These are phyloP conservation scores for Oryza officinalis DNA, from an alignment of 176 grass and related monocot genomes.

Conservation along the genomic window DNA sequence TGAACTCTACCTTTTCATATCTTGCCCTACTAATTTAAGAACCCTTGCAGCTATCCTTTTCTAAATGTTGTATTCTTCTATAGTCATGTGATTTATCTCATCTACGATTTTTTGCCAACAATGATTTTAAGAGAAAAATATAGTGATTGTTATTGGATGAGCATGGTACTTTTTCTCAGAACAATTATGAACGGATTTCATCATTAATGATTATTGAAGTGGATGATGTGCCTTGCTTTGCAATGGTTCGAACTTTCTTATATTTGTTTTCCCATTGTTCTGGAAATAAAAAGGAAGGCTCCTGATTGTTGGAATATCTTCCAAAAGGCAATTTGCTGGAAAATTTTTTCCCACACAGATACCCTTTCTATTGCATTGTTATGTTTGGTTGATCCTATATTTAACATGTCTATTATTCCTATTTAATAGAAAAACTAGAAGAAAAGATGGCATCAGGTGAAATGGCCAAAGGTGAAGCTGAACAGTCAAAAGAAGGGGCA, in stretches of 20 bases:
- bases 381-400: constrained; percentile 15
- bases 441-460: constrained; percentile 53
- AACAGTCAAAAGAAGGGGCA: constrained; percentile 39
- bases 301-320: not conserved
- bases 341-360: not conserved
- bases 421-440: constrained; percentile 68
- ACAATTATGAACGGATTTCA: constrained; percentile 8
- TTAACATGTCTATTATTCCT: constrained; percentile 4
- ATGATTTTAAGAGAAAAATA: not conserved
- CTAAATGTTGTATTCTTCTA: not conserved
- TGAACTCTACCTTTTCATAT: not conserved
- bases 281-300: not conserved
- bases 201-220: not conserved
- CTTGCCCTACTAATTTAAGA: not conserved
- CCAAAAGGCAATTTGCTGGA: not conserved
- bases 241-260: not conserved
- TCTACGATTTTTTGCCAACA: not conserved
- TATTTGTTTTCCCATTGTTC: not conserved
- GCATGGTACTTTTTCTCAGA: not conserved
- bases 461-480: constrained; percentile 30
- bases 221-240: not conserved
- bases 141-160: not conserved
- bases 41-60: not conserved
- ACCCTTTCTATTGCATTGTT: constrained; percentile 7
- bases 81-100: not conserved